Conservation (phyloP, 768 basidiomycete species). For the Multifurca ochricompacta region DNA sequence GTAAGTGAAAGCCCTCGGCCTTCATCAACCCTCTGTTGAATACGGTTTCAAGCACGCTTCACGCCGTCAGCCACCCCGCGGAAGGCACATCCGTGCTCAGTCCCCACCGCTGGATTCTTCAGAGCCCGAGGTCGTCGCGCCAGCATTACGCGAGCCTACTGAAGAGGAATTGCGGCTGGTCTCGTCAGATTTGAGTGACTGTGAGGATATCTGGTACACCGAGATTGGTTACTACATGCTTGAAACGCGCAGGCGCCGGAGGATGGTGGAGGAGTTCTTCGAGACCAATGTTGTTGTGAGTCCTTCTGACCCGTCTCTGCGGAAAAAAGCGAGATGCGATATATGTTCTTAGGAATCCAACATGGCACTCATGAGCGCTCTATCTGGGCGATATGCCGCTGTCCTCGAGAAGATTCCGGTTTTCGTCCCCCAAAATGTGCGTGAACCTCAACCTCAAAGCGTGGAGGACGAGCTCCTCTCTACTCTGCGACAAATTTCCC, state of each 20-base stretch:
- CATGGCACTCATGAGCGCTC: constrained; percentile 46
- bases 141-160: constrained; percentile 27
- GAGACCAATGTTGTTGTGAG: constrained; percentile 57
- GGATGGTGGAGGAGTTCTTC: constrained; percentile 68
- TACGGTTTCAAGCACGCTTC: constrained; percentile 22
- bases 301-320: constrained; percentile 7
- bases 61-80: constrained; percentile 34
- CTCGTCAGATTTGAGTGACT: constrained; percentile 80
- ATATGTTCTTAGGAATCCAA: constrained; percentile 54
- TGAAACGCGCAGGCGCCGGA: constrained; percentile 66
- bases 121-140: constrained; percentile 27
- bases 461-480: constrained; percentile 30
- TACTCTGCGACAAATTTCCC: constrained; percentile 31
- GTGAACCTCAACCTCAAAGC: constrained; percentile 26
- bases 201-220: constrained; percentile 64
- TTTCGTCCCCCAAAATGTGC: constrained; percentile 30
- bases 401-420: constrained; percentile 40
- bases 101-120: constrained; percentile 21
- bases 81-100: constrained; percentile 24
- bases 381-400: constrained; percentile 51
- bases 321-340: neutral
- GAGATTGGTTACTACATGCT: constrained; percentile 63
- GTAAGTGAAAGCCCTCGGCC: constrained; percentile 35
- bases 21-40: constrained; percentile 1
- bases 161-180: constrained; percentile 39